These are phyloP conservation scores for Penicillium crustosum DNA, from an alignment of 2,329 filamentous ascomycete species.

Conservation along the genomic window DNA sequence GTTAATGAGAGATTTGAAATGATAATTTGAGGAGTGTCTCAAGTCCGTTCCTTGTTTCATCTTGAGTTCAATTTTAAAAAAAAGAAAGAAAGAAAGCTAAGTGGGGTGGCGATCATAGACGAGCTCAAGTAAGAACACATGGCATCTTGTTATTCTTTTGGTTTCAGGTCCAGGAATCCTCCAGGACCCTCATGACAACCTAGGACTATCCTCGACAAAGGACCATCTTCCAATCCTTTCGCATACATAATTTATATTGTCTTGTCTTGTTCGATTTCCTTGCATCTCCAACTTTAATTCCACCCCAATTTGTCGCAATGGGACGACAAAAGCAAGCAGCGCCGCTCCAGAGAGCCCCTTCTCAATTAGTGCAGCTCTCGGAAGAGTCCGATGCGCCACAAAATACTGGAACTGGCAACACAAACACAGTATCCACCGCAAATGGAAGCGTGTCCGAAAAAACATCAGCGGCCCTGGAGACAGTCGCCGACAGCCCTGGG, in stretches of 20 bases:
- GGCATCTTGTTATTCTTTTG: conserved; percentile 31
- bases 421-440: conserved; percentile 9
- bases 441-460: conserved; percentile 25
- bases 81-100: conserved; percentile 5
- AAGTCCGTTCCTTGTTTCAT: background rate
- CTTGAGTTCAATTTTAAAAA: conserved; percentile 9
- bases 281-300: background rate
- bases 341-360: conserved; percentile 64
- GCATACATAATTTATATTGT: background rate
- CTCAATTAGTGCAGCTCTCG: conserved; percentile 57
- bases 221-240: background rate
- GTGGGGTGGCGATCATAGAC: conserved; percentile 26
- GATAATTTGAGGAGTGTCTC: background rate
- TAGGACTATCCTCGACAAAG: background rate
- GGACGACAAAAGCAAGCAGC: conserved; percentile 68
- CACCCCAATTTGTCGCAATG: conserved; percentile 49
- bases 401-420: conserved; percentile 35
- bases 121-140: conserved; percentile 38
- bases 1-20: background rate
- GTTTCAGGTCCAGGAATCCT: conserved; percentile 2
- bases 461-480: conserved; percentile 23
- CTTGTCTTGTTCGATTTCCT: background rate
- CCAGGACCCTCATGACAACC: background rate
- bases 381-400: conserved; percentile 31
- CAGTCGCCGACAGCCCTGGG: conserved; percentile 52